These are phyloP conservation scores for Boletus huronensis DNA, from an alignment of 768 basidiomycete species.

Conservation along the genomic window DNA sequence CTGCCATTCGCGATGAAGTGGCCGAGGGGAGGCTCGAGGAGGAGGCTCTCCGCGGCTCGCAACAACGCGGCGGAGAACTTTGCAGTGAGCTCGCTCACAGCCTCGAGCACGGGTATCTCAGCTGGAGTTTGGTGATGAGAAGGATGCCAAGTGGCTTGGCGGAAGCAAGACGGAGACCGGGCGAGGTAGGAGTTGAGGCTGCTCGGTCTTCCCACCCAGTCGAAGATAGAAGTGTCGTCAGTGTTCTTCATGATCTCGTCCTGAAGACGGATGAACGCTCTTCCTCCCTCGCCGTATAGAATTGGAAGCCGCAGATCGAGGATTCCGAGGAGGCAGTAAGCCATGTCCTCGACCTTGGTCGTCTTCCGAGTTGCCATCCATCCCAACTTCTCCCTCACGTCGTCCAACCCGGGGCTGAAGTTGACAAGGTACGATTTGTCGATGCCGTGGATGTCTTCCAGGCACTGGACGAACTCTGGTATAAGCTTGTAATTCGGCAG, in stretches of 20 bases:
- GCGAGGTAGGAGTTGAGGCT: conserved; percentile 27
- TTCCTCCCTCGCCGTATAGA: conserved; percentile 25
- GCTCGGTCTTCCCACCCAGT: conserved; percentile 27
- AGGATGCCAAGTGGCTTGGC: conserved; percentile 11
- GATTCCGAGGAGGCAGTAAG: conserved; percentile 30
- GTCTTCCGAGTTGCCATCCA: conserved; percentile 30
- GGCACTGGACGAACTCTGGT: conserved; percentile 16
- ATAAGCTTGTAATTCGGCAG: conserved; percentile 23
- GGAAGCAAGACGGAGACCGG: conserved; percentile 22
- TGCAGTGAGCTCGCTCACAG: conserved; percentile 13
- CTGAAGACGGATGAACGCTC: conserved; percentile 25
- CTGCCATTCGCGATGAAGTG: conserved; percentile 30
- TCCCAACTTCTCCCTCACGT: conserved; percentile 25
- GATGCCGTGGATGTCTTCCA: conserved; percentile 17
- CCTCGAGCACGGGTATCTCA: conserved; percentile 8
- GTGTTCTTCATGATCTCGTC: conserved; percentile 28
- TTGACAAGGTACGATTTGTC: conserved; percentile 19
- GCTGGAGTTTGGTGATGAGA: neutral
- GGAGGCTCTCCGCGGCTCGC: conserved; percentile 16
- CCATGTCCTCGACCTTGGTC: conserved; percentile 28
- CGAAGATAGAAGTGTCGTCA: conserved; percentile 26
- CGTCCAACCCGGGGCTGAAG: conserved; percentile 24
- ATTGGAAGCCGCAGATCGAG: conserved; percentile 27
- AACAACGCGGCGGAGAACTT: conserved; percentile 15
- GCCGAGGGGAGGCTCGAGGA: conserved; percentile 25